Base-by-base conservation (phyloP, 2,329 filamentous ascomycete species). In the Neoascochyta sp. region DNA sequence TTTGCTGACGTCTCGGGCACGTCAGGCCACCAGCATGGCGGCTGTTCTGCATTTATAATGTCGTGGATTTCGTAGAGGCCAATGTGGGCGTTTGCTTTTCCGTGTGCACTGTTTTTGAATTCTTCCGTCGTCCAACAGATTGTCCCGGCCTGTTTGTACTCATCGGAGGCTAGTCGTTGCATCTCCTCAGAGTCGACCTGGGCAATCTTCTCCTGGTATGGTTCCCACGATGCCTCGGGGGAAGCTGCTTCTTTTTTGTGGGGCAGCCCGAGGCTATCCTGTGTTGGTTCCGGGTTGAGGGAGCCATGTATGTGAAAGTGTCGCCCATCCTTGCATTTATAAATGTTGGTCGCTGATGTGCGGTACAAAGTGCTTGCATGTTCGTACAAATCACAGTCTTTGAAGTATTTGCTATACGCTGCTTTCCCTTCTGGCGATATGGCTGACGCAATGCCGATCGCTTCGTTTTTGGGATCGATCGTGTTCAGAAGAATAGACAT, bases 271-370 rank as follows among this genome's bases (percentile, higher is more conserved):
- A 70, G 23, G 18, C 50, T 58, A 5, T 59, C 44, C 27, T 71
- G 54, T 0, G 63, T 66, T 3, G 63, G 63, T 3, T 66, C 61
- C 0, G 69, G 64, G 32, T 74, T 69, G 65, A 73, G 66, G 21
- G 49, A 55, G 5, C 69, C 69, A 36, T 73, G 70, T 0, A 68
- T 29, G 41, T 73, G 70, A 43, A 69, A 73, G 42, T 57, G 73
- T 11, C 63, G 46, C 0, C 54, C 63, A 34, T 73, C 69, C 34
- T 64, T 66, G 10, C 64, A 68, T 9, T 56, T 54, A 43, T 73
- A 73, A 24, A 73, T 70, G 30, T 71, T 72, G 0, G 69, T 69
- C 9, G 62, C 60, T 2, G 50, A 44, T 3, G 31, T 39, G 15
- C 60, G 54, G 36, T 65, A 58, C 11, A 37, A 20, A 15, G 27